A percentile compares a stretch with the other conserved stretches of the same genome.
phyloP scores from a whole-genome alignment of 805 yeast species.

The Lachancea thermotolerans region DNA sequence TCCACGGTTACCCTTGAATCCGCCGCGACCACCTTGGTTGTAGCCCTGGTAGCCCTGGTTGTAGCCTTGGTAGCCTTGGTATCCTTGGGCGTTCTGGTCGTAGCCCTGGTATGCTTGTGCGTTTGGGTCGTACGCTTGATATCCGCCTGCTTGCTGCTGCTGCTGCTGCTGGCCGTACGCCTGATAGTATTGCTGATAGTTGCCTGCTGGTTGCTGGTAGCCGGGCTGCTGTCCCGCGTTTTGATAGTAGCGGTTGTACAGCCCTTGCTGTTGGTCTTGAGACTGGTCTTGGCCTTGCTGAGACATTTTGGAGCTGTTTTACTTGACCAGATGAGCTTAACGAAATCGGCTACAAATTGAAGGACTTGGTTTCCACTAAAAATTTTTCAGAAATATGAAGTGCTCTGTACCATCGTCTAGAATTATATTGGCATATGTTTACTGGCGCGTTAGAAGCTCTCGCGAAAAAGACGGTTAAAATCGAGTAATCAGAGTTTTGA shows the following conservation, averaged over 20 bases:
- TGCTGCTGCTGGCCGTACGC: slow-evolving; percentile 10
- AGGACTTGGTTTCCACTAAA: background rate
- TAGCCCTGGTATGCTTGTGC: slow-evolving; percentile 21
- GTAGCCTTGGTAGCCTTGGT: slow-evolving; percentile 18
- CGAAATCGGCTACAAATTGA: no score
- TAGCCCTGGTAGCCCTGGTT: slow-evolving; percentile 9
- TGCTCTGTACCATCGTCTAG: no score
- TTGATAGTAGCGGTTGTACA: slow-evolving; percentile 25
- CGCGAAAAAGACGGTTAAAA: no score
- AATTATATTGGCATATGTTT: no score
- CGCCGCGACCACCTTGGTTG: slow-evolving; percentile 6
- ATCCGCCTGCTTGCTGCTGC: slow-evolving; percentile 6
- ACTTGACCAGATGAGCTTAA: no score
- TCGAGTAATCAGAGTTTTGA: no score
- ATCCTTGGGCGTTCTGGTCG: slow-evolving; percentile 21
- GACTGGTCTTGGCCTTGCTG: slow-evolving; percentile 25
- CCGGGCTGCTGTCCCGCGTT: slow-evolving; percentile 17
- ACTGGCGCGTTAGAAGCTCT: no score
- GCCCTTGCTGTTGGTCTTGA: slow-evolving; percentile 21
- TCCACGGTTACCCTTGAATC: slow-evolving; percentile 11
- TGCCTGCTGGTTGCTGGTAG: slow-evolving; percentile 26
- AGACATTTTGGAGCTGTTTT: slow-evolving; percentile 4
- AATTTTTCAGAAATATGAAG: background rate
- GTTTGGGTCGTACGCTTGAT: slow-evolving; percentile 23
- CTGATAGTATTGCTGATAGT: slow-evolving; percentile 20